Conservation (phyloP, 1,284 basidiomycete genomes). For the Cryptococcus wingfieldii region DNA sequence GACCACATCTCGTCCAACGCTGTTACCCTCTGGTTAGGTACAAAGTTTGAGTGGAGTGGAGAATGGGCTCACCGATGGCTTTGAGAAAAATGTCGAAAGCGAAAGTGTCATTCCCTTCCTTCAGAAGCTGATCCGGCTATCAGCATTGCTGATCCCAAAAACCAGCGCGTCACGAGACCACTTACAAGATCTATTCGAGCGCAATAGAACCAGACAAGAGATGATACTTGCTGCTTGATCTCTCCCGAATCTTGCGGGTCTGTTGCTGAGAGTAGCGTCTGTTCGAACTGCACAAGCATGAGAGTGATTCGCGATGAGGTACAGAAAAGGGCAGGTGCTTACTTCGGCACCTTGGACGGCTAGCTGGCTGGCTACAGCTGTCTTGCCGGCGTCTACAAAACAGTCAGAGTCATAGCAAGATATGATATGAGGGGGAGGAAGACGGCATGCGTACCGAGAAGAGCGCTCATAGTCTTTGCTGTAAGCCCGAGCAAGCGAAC, state of each 20-base stretch:
- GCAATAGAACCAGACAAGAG: not conserved
- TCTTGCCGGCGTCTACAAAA: not conserved
- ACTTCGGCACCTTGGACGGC: not conserved
- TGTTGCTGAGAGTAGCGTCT: not conserved
- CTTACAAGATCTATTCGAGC: conserved; percentile 1
- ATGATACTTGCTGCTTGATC: not conserved
- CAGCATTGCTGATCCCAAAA: not conserved
- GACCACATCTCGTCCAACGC: not conserved
- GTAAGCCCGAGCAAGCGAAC: not conserved
- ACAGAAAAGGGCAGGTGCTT: not conserved
- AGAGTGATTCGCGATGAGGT: not conserved
- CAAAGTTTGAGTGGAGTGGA: not conserved
- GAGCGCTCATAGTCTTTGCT: not conserved
- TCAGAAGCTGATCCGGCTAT: not conserved
- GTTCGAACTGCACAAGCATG: not conserved
- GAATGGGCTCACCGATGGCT: not conserved
- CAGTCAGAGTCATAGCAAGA: not conserved
- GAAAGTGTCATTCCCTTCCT: not conserved
- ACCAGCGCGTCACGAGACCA: not conserved
- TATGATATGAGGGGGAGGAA: not conserved
- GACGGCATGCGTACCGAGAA: not conserved
- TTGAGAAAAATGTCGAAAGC: not conserved
- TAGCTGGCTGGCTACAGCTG: not conserved
- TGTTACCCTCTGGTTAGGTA: not conserved
- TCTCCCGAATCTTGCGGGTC: not conserved